These are phyloP conservation scores for Arthrocladium fulminans DNA, from an alignment of 2,329 filamentous ascomycete species.

Conservation along the genomic window DNA sequence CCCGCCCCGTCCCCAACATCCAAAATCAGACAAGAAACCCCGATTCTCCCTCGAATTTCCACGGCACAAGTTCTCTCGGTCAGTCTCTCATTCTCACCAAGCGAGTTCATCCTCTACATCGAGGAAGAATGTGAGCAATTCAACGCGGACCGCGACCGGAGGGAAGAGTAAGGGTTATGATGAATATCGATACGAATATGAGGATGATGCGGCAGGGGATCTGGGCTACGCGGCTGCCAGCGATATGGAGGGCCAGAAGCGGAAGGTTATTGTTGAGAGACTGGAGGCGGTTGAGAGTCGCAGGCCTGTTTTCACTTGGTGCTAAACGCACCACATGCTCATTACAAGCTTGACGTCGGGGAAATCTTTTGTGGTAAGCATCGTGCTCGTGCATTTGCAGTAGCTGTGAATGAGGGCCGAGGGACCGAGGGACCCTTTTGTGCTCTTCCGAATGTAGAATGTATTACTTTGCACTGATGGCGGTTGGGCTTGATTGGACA, in stretches of 20 bases:
- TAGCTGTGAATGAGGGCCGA: no score
- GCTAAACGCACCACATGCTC: no score
- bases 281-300: slow-evolving; percentile 91
- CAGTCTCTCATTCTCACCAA: background rate
- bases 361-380: no score
- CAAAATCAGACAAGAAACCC: slow-evolving; percentile 15
- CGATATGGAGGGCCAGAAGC: slow-evolving; percentile 81
- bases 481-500: no score
- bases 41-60: slow-evolving; percentile 26
- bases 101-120: background rate
- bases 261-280: slow-evolving; percentile 94
- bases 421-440: no score
- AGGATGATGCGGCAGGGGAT: slow-evolving; percentile 82
- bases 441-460: no score
- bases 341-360: no score
- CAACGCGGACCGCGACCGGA: slow-evolving; percentile 12
- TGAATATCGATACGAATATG: slow-evolving; percentile 49
- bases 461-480: no score
- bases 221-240: slow-evolving; percentile 89
- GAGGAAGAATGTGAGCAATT: background rate
- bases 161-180: slow-evolving; percentile 13
- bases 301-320: slow-evolving; percentile 97
- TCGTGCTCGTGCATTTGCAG: no score
- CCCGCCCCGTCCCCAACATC: slow-evolving; percentile 25
- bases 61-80: slow-evolving; percentile 12